Evolutionary conservation across 306 rosid genomes (phyloP).

Genomic region (Bauhinia variegata): DNA sequence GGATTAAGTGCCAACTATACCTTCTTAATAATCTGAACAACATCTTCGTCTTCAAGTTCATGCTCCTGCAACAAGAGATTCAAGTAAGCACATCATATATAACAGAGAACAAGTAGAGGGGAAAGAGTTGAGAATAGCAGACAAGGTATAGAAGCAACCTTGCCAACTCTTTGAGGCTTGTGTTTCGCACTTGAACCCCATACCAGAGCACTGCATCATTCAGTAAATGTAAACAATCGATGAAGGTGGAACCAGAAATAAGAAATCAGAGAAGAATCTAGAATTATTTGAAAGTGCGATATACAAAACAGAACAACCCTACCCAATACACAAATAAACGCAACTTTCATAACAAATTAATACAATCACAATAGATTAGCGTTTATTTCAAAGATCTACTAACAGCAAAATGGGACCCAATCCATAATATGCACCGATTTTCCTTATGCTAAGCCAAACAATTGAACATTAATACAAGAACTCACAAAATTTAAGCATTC

Average conservation of each 20-base stretch:
- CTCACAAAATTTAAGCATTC: too few relatives aligned
- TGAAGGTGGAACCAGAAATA: not conserved
- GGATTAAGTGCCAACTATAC: conserved; percentile 43
- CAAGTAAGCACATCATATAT: conserved; percentile 23
- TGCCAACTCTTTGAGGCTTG: conserved; percentile 99
- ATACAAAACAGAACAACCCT: too few relatives aligned
- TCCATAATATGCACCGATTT: too few relatives aligned
- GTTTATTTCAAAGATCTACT: too few relatives aligned
- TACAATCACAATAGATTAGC: too few relatives aligned
- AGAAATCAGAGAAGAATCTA: too few relatives aligned
- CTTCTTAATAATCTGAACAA: conserved; percentile 94
- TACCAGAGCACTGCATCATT: conserved; percentile 81
- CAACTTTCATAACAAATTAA: too few relatives aligned
- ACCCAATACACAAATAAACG: too few relatives aligned
- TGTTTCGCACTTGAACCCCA: conserved; percentile 97
- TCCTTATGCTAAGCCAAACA: too few relatives aligned
- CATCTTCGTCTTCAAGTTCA: conserved; percentile 95
- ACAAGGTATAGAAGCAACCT: conserved; percentile 50
- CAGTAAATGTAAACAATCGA: conserved; percentile 30
- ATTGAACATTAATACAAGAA: too few relatives aligned
- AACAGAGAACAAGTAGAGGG: not conserved
- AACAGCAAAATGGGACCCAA: too few relatives aligned
- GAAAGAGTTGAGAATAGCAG: not conserved
- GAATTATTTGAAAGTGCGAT: too few relatives aligned
- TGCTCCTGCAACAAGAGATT: conserved; percentile 64